These are phyloP conservation scores for Aspergillus latus DNA, from an alignment of 2,329 filamentous ascomycete species.

Conservation along the genomic window DNA sequence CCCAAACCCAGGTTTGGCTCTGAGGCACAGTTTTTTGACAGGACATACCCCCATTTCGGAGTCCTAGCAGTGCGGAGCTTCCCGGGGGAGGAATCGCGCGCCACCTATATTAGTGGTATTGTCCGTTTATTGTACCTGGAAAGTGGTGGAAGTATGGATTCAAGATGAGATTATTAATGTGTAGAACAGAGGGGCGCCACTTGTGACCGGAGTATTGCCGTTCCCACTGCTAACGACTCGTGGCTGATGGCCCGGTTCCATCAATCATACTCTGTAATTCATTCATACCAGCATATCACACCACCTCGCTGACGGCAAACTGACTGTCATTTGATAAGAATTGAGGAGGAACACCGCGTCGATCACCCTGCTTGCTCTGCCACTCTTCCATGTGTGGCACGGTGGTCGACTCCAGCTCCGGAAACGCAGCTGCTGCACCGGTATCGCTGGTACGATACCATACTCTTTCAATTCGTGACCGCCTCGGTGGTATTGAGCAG, in stretches of 20 bases:
- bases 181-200: not conserved
- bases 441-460: conserved; percentile 17
- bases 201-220: not conserved
- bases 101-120: conserved; percentile 10
- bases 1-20: conserved; percentile 27
- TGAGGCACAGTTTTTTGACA: conserved; percentile 19
- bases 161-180: not conserved
- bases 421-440: not conserved
- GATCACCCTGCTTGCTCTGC: conserved; percentile 1
- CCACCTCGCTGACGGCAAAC: conserved; percentile 3
- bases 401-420: not conserved
- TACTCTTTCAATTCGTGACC: conserved; percentile 10
- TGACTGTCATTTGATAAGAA: conserved; percentile 5
- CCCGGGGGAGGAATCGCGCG: conserved; percentile 11
- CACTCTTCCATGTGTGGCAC: not conserved
- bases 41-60: conserved; percentile 7
- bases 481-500: not conserved
- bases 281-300: not conserved
- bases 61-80: conserved; percentile 13
- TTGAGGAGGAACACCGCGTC: not conserved
- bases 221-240: not conserved
- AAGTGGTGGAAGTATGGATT: conserved; percentile 7
- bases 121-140: conserved; percentile 3
- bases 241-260: not conserved
- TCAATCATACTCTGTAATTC: not conserved